Evolutionary conservation across 768 basidiomycete species (phyloP), one percentile per base, ranked within the genome.

Genomic region (Hericium rajendrae): DNA sequence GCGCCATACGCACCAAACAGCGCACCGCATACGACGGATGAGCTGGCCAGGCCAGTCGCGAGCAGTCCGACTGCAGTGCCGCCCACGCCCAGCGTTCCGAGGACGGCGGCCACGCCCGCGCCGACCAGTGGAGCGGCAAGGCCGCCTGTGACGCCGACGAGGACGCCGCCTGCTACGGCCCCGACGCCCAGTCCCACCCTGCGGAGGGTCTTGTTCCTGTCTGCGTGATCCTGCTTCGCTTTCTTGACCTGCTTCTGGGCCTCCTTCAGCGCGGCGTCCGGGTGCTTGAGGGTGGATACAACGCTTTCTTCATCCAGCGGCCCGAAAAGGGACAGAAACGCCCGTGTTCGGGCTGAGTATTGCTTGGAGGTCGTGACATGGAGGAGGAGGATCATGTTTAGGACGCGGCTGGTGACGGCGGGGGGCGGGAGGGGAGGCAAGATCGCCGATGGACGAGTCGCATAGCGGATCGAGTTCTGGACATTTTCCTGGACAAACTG

Each of bases 1-100:
- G 80, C 80, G 4, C 81, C 81, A 59, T 83, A 83, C 2, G 69
- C 78, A 2, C 81, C 81, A 64, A 83, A 83, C 1, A 83, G 67
- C 15, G 80, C 74, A n/a, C 79, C 80, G 60, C 80, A 81, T 0
- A 83, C 76, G 16, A 79, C 74, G 12, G 76, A 75, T 1, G 80
- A 82, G 22, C 80, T 73, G 6, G 81, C 81, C 8, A 82, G 71
- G 6, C 78, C 81, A 51, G 71, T 79, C 3, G 78, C 78, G 12
- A 82, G 67, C 55, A 81, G 63, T 4, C 80, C 79, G 9, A 74
- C 71, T 9, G 77, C 71, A 2, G 80, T 79, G 2, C 81, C 81
- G 28, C 81, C 80, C 10, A 83, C 64, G 0, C 81, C 81, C 1
- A 82, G 64, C 68, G 74, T 75, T 1, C 78, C 77, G 9, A 83